phyloP scores from a whole-genome alignment of 2,329 filamentous ascomycete species.

The Pochonia chlamydosporia region DNA sequence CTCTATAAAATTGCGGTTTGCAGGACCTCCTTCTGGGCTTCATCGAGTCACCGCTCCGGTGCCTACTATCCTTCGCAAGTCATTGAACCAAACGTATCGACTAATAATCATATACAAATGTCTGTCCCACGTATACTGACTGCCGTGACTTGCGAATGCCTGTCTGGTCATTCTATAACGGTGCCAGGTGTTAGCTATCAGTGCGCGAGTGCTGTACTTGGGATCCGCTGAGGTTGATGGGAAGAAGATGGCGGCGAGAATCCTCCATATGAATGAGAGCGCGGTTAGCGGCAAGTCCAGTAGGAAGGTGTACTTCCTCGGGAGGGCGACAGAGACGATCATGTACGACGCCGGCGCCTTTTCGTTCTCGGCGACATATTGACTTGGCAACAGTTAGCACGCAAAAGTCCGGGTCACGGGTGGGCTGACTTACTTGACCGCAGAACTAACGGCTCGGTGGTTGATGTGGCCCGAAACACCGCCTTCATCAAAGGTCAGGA shows the following conservation, averaged over 20 bases:
- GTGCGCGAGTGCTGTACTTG: slow-evolving; percentile 19
- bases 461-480: slow-evolving; percentile 35
- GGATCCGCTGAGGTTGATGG: slow-evolving; percentile 11
- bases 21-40: too few species aligned
- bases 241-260: slow-evolving; percentile 13
- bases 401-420: neutral
- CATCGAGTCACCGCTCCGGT: neutral
- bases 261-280: slow-evolving; percentile 25
- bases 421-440: slow-evolving; percentile 24
- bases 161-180: slow-evolving; percentile 27
- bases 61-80: slow-evolving; percentile 12
- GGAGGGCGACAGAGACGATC: slow-evolving; percentile 27
- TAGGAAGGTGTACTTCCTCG: slow-evolving; percentile 32
- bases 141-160: slow-evolving; percentile 30
- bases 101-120: slow-evolving; percentile 32
- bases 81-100: slow-evolving; percentile 36
- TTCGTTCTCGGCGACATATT: slow-evolving; percentile 21
- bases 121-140: slow-evolving; percentile 35
- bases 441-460: slow-evolving; percentile 32
- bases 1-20: neutral
- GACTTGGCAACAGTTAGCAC: slow-evolving; percentile 11
- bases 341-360: slow-evolving; percentile 27
- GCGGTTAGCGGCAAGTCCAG: slow-evolving; percentile 30
- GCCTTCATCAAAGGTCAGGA: slow-evolving; percentile 34
- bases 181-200: slow-evolving; percentile 30